Evolutionary conservation across 2,329 filamentous ascomycete genomes (phyloP).

Genomic region (Fusarium sp.): DNA sequence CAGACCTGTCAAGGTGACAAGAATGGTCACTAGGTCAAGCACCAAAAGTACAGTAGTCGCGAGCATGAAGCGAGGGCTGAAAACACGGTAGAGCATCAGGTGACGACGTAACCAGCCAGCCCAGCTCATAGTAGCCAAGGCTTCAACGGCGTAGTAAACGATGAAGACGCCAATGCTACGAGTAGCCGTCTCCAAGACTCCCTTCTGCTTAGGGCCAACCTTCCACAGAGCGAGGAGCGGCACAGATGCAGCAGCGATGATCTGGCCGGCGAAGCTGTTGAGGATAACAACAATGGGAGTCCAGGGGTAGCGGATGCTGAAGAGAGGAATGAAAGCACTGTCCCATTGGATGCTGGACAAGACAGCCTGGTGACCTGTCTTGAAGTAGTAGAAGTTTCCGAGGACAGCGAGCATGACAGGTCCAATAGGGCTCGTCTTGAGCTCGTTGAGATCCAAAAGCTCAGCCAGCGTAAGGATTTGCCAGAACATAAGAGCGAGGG

Average conservation of each 20-base stretch:
- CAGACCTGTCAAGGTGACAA: constrained; percentile 79
- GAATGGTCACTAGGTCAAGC: constrained; percentile 80
- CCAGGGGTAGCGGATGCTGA: constrained; percentile 89
- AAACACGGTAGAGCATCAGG: constrained; percentile 96
- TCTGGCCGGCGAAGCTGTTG: constrained; percentile 91
- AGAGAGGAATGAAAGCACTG: constrained; percentile 89
- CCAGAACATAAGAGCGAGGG: constrained; percentile 85
- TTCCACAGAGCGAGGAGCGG: constrained; percentile 92
- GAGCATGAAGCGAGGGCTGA: constrained; percentile 91
- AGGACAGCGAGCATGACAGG: constrained; percentile 88
- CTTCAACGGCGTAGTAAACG: constrained; percentile 85
- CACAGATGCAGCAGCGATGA: constrained; percentile 82
- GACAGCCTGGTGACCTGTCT: constrained; percentile 94
- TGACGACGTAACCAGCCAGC: constrained; percentile 89
- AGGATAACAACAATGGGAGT: constrained; percentile 83
- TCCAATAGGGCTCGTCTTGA: constrained; percentile 80
- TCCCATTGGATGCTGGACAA: constrained; percentile 96
- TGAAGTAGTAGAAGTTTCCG: constrained; percentile 96
- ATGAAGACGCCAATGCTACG: constrained; percentile 81
- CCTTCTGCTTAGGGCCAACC: constrained; percentile 78
- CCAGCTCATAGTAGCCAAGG: constrained; percentile 89
- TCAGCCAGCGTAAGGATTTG: constrained; percentile 86
- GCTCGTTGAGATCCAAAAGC: constrained; percentile 70
- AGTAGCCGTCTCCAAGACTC: constrained; percentile 77
- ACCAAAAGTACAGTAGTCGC: constrained; percentile 78